These are phyloP conservation scores for Fusarium sulawesiense DNA, from an alignment of 2,329 filamentous ascomycete species.

Conservation along the genomic window DNA sequence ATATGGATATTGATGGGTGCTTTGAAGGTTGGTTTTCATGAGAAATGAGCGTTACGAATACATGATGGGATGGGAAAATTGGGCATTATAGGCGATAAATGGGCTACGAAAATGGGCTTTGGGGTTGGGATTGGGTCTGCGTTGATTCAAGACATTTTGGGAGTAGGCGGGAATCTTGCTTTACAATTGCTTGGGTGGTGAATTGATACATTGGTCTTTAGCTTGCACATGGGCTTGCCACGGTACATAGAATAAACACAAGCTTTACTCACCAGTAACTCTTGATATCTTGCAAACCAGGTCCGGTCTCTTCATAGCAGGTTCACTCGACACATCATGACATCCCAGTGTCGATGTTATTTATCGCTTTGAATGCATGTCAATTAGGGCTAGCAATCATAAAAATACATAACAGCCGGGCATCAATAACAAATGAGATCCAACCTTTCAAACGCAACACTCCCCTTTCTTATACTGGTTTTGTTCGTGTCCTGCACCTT, in stretches of 20 bases:
- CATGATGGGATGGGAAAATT: not conserved
- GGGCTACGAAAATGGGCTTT: not conserved
- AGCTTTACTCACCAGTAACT: not conserved
- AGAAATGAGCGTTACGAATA: not conserved
- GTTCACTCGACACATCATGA: too few relatives aligned
- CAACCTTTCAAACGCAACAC: slow-evolving; percentile 40
- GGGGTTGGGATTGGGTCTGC: not conserved
- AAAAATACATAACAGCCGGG: slow-evolving; percentile 32
- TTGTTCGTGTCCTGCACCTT: slow-evolving; percentile 26
- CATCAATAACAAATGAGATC: slow-evolving; percentile 36
- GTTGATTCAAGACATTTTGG: not conserved
- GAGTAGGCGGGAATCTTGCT: not conserved
- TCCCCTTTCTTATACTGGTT: slow-evolving; percentile 17
- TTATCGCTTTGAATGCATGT: slow-evolving; percentile 11
- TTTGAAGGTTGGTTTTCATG: not conserved
- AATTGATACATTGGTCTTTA: not conserved
- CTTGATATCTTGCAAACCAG: not conserved
- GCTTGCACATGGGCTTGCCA: accelerated
- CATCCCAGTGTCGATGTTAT: too few relatives aligned
- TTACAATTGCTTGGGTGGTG: not conserved
- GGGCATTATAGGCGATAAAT: not conserved
- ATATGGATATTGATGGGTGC: not conserved
- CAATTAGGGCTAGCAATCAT: slow-evolving; percentile 33
- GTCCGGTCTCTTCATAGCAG: too few relatives aligned
- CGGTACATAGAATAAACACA: not conserved